Percentiles rank a stretch among this genome's conserved stretches.
These are phyloP conservation scores for Acorus calamus DNA, from an alignment of 106 monocot species.

Conservation along the genomic window DNA sequence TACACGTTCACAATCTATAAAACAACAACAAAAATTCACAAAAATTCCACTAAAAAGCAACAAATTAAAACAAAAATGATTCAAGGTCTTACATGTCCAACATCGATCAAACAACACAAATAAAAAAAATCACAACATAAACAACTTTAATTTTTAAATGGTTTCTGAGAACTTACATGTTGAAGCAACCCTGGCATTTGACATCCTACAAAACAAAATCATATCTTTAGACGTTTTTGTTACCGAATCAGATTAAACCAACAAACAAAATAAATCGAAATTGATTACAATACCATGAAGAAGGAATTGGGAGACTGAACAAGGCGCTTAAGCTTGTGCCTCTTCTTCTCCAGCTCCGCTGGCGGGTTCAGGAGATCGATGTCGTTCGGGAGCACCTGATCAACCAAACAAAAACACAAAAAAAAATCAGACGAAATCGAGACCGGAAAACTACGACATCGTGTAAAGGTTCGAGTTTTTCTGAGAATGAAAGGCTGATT, in stretches of 20 bases:
- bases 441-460: too few relatives aligned
- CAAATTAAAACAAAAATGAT: neutral
- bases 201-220: slow-evolving; percentile 21
- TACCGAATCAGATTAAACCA: too few relatives aligned
- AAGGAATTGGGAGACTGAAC: slow-evolving; percentile 70
- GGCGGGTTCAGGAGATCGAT: slow-evolving; percentile 66
- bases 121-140: too few relatives aligned
- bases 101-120: too few relatives aligned
- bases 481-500: too few relatives aligned
- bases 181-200: slow-evolving; percentile 55
- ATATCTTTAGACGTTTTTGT: too few relatives aligned
- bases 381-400: slow-evolving; percentile 54
- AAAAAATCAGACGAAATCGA: too few relatives aligned
- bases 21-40: neutral
- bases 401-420: too few relatives aligned
- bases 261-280: neutral
- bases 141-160: too few relatives aligned
- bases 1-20: neutral
- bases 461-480: too few relatives aligned
- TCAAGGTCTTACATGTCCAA: too few relatives aligned
- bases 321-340: slow-evolving; percentile 66
- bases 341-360: slow-evolving; percentile 63
- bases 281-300: slow-evolving; percentile 41
- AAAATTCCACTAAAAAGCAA: neutral
- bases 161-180: slow-evolving; percentile 34